A percentile compares a stretch with the other conserved stretches of the same genome.
Conservation (phyloP, 192 early-diverging fungal species). For the Coemansia umbellata region DNA sequence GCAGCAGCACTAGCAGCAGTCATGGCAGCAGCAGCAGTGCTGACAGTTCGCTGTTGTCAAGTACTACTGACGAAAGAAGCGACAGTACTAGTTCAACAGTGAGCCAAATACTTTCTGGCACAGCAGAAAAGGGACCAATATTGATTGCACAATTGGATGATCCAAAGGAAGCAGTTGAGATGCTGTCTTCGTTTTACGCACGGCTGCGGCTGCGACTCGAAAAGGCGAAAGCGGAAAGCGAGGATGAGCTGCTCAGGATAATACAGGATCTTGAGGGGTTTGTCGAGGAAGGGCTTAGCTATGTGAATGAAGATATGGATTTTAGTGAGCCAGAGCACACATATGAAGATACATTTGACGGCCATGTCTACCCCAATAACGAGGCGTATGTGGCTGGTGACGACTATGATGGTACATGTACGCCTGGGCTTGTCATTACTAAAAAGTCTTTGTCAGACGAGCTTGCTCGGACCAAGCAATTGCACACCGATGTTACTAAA, state of each 20-base stretch:
- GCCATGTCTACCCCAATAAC: background rate
- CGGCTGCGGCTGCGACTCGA: constrained; percentile 18
- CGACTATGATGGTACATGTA: constrained; percentile 6
- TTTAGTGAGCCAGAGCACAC: background rate
- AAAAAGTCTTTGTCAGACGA: background rate
- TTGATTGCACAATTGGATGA: constrained; percentile 18
- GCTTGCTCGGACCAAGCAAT: background rate
- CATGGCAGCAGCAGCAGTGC: background rate
- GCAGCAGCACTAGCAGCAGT: background rate
- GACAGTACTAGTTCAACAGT: background rate
- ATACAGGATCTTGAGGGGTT: constrained; percentile 36
- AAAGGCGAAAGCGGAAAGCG: constrained; percentile 35
- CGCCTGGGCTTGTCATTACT: constrained; percentile 10
- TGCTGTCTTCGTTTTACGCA: constrained; percentile 17
- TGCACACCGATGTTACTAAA: background rate
- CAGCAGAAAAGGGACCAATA: constrained; percentile 8
- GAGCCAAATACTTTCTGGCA: background rate
- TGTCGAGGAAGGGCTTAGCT: constrained; percentile 46
- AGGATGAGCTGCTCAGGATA: constrained; percentile 35
- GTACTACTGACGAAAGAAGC: background rate
- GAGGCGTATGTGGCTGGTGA: constrained; percentile 1
- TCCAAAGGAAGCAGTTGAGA: constrained; percentile 9
- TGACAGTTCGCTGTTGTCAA: background rate
- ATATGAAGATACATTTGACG: background rate
- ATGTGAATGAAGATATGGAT: constrained; percentile 31